Conservation (phyloP, 441 rosid genomes). For the Eruca vesicaria region DNA sequence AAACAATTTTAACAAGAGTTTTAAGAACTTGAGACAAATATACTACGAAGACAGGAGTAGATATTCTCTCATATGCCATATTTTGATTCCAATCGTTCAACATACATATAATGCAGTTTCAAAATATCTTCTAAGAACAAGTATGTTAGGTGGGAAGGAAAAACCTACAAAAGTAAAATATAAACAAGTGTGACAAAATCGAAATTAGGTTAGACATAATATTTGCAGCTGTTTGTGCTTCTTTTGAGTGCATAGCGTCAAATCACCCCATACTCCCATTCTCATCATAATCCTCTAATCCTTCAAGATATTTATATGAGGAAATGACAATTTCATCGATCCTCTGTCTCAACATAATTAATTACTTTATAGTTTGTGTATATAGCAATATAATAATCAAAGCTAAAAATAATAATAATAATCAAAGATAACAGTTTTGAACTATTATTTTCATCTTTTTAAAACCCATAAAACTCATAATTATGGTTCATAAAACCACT, state of each 20-base stretch:
- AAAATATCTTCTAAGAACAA: not conserved
- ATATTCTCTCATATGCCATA: not conserved
- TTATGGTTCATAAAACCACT: too few species aligned
- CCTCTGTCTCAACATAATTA: not conserved
- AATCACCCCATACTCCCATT: conserved; percentile 33
- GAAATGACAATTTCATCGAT: not conserved
- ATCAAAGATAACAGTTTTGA: not conserved
- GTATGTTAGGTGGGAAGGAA: conserved; percentile 5
- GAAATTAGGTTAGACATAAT: conserved; percentile 11
- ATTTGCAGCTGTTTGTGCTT: conserved; percentile 30
- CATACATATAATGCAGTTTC: not conserved
- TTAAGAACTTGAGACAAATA: not conserved
- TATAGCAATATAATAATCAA: not conserved
- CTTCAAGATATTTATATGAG: not conserved
- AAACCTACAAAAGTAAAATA: not conserved
- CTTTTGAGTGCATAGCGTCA: conserved; percentile 35
- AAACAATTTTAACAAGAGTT: not conserved
- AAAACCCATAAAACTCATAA: not conserved
- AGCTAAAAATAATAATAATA: not conserved
- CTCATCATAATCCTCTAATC: conserved; percentile 8
- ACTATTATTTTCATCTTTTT: not conserved
- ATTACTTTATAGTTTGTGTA: not conserved
- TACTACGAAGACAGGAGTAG: not conserved
- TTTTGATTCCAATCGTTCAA: not conserved
- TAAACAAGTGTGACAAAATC: not conserved